Evolutionary conservation across 139 green algal species (phyloP).

Genomic region (Bryopsis sp.): DNA sequence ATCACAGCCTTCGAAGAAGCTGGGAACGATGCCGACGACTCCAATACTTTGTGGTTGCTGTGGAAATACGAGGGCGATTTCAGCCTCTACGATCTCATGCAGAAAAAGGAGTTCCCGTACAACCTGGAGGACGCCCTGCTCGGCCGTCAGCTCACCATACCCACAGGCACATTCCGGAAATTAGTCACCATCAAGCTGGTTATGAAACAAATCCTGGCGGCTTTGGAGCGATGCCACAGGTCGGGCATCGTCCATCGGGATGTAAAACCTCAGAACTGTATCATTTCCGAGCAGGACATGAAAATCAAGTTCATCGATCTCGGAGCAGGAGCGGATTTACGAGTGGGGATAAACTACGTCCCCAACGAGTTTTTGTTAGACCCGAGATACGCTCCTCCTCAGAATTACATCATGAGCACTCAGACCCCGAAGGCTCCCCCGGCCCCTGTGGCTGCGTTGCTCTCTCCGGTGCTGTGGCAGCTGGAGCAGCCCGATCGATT

Average conservation of each 20-base stretch:
- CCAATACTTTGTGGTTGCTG: conserved; percentile 45
- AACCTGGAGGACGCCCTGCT: conserved; percentile 79
- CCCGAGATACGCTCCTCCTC: conserved; percentile 74
- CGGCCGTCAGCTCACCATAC: conserved; percentile 56
- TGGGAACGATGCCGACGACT: not conserved
- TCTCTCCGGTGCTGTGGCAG: conserved; percentile 79
- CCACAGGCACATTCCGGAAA: conserved; percentile 22
- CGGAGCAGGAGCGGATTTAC: conserved; percentile 79
- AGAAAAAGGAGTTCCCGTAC: conserved; percentile 72
- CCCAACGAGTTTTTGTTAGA: conserved; percentile 89
- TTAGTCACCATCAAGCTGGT: conserved; percentile 36
- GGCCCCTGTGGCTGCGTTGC: conserved; percentile 43
- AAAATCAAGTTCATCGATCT: conserved; percentile 86
- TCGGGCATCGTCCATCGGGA: conserved; percentile 82
- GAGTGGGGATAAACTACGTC: conserved; percentile 88
- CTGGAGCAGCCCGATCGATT: conserved; percentile 80
- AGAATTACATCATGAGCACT: conserved; percentile 89
- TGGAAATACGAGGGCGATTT: conserved; percentile 73
- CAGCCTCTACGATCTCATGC: conserved; percentile 61
- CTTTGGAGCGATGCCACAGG: conserved; percentile 35
- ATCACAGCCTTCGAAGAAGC: conserved; percentile 76
- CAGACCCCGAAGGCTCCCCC: conserved; percentile 40
- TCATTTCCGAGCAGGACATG: conserved; percentile 49
- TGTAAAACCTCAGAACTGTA: conserved; percentile 86
- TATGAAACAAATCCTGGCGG: conserved; percentile 62